A percentile compares a stretch with the other conserved stretches of the same genome.
Evolutionary conservation across 2,329 filamentous ascomycete genomes (phyloP).

Genomic region (Fusarium foetens): DNA sequence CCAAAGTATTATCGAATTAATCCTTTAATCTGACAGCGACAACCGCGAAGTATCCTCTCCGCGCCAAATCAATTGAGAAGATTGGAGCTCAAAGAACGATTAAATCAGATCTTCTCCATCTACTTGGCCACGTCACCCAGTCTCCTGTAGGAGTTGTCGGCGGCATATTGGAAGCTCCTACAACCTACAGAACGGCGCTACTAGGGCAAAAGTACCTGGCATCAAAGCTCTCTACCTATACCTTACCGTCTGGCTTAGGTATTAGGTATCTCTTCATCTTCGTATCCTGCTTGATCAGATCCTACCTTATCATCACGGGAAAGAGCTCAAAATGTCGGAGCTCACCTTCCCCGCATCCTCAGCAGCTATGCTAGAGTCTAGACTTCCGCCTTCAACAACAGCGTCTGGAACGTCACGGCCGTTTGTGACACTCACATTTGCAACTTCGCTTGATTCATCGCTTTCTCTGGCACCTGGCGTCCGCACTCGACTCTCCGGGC

Average conservation of each 20-base stretch:
- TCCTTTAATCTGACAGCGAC: too few species aligned
- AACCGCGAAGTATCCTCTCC: too few species aligned
- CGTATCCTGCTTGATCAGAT: background rate
- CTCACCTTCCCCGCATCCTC: conserved; percentile 49
- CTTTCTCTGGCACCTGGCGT: conserved; percentile 80
- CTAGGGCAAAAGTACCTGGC: background rate
- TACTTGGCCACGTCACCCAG: background rate
- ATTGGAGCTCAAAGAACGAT: background rate
- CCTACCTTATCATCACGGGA: background rate
- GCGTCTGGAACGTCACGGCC: conserved; percentile 43
- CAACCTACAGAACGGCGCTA: background rate
- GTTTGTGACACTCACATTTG: conserved; percentile 86
- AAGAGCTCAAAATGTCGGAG: conserved; percentile 46
- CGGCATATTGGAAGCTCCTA: conserved; percentile 21
- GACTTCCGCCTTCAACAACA: conserved; percentile 43
- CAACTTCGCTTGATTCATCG: conserved; percentile 86
- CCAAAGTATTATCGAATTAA: background rate
- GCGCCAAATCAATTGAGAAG: background rate
- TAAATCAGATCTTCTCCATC: background rate
- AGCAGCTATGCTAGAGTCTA: conserved; percentile 48
- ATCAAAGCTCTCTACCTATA: background rate
- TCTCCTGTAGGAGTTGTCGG: conserved; percentile 19
- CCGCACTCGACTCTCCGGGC: conserved; percentile 85
- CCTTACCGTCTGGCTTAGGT: background rate
- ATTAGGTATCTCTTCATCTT: background rate